Base-by-base conservation (phyloP, 805 yeast genomes). In the Myxozyma monticola region DNA sequence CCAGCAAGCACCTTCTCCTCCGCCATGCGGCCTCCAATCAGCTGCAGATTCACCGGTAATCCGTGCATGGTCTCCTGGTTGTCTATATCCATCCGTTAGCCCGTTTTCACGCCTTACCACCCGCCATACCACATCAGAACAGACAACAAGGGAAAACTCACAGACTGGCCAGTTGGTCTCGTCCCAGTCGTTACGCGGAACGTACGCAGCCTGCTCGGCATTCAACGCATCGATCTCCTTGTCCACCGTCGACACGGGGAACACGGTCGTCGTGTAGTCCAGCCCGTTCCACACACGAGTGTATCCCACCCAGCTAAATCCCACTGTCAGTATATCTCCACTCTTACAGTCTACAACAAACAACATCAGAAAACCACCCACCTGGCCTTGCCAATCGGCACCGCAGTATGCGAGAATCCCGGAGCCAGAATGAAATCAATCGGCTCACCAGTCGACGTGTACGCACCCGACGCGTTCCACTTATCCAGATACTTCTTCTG, bases 391-490 rank as follows among this genome's bases (percentile, higher is more conserved):
- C 66, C 70, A 33, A 62, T 59, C 1, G 70, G 71, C 25, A 60
- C 62, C 2, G 76, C 76, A 4, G 79, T 70, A 51, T 69, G 71
- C 14, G 80, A 74, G n/a, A 76, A 66, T 1, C 71, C 76, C 0
- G 81, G 80, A 59, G 71, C 64, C 31, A 78, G 64, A 15, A 79
- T 69, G 4, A 71, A 77, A 61, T 79, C 83, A 28, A 79, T 71
- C 25, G 74, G 72, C 35, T 61, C 62, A 1, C 76, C 77, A 31
- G 67, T 60, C 8, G 62, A 59, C 14, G 78, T 75, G 38, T 42
- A 41, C 6, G 37, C 15, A 1, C 68, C 63, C 4, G 76, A 69
- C 1, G 61, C 67, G 37, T 69, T 63, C 80, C 80, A 75, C 45
- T 69, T 56, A 35, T 72, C 76, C 57, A 72, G 50, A 61, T 69